A percentile compares a stretch with the other conserved stretches of the same genome.
Evolutionary conservation across 495 filamentous ascomycete species (phyloP).

Genomic region (Tuber melanosporum): DNA sequence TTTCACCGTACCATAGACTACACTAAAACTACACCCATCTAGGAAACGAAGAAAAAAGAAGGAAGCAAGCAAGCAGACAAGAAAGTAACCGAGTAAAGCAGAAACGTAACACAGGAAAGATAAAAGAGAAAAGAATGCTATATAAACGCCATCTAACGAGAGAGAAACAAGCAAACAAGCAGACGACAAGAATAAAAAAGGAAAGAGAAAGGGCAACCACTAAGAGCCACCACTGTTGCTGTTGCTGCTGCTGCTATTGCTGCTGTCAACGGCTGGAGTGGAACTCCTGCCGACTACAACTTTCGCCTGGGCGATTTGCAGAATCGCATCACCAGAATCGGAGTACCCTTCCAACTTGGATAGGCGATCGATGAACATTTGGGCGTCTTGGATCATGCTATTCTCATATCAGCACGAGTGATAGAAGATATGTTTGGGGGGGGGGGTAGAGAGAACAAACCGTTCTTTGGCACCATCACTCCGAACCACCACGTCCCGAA

Average conservation of each 20-base stretch:
- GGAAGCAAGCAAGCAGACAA: conserved; percentile 8
- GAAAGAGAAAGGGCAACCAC: conserved; percentile 2
- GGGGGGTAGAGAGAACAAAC: conserved; percentile 49
- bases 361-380: conserved; percentile 66
- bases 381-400: conserved; percentile 75
- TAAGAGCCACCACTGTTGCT: conserved; percentile 10
- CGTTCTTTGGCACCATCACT: conserved; percentile 63
- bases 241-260: neutral
- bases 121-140: neutral
- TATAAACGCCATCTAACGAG: neutral
- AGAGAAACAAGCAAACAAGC: neutral
- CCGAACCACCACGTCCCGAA: conserved; percentile 58
- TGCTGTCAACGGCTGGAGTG: conserved; percentile 14
- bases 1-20: conserved; percentile 1
- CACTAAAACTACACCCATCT: conserved; percentile 5
- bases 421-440: conserved; percentile 22
- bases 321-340: conserved; percentile 60
- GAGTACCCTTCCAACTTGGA: conserved; percentile 74
- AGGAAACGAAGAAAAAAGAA: conserved; percentile 7
- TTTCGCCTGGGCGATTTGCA: conserved; percentile 63
- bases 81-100: neutral
- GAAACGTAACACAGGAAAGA: neutral
- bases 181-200: conserved; percentile 9
- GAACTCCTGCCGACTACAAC: conserved; percentile 40
- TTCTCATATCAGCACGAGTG: conserved; percentile 24